These are phyloP conservation scores for Phytopythium oedochilum DNA, from an alignment of 352 stramenopile genomes.

Conservation along the genomic window DNA sequence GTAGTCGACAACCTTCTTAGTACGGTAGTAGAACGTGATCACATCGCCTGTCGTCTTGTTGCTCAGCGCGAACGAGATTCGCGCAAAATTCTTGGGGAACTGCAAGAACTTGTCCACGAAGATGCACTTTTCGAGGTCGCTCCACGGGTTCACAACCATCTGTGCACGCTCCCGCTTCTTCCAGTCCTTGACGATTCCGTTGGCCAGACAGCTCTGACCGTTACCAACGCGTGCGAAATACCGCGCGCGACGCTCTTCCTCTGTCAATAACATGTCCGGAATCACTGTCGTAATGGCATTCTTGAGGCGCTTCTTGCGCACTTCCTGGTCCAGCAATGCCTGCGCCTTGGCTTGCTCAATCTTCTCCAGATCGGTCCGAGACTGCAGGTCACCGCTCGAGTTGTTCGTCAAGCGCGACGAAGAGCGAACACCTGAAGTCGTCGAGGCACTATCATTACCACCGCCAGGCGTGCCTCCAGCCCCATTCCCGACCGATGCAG, in stretches of 20 bases:
- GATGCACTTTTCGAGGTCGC: constrained; percentile 98
- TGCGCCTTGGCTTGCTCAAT: constrained; percentile 76
- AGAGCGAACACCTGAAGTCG: constrained; percentile 45
- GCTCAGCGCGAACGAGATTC: constrained; percentile 91
- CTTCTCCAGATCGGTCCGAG: constrained; percentile 74
- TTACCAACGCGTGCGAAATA: constrained; percentile 50
- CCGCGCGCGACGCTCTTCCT: constrained; percentile 39
- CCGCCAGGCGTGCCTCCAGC: constrained; percentile 14
- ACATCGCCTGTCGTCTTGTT: constrained; percentile 97
- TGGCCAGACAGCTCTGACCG: constrained; percentile 59
- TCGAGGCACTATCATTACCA: constrained; percentile 6
- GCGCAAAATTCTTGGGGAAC: constrained; percentile 98
- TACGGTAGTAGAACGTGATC: constrained; percentile 97
- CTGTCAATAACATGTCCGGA: constrained; percentile 77
- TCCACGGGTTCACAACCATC: constrained; percentile 94
- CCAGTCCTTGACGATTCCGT: constrained; percentile 58
- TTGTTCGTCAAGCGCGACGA: constrained; percentile 87
- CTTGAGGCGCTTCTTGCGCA: constrained; percentile 78
- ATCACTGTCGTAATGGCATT: constrained; percentile 81
- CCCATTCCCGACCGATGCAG: constrained; percentile 21
- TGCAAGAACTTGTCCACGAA: constrained; percentile 99
- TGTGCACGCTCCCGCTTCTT: constrained; percentile 62
- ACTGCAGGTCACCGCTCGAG: constrained; percentile 66
- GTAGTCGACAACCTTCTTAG: constrained; percentile 97
- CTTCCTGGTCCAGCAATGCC: constrained; percentile 72